Base-by-base conservation (phyloP, 2,329 filamentous ascomycete genomes). In the Trichoderma breve region DNA sequence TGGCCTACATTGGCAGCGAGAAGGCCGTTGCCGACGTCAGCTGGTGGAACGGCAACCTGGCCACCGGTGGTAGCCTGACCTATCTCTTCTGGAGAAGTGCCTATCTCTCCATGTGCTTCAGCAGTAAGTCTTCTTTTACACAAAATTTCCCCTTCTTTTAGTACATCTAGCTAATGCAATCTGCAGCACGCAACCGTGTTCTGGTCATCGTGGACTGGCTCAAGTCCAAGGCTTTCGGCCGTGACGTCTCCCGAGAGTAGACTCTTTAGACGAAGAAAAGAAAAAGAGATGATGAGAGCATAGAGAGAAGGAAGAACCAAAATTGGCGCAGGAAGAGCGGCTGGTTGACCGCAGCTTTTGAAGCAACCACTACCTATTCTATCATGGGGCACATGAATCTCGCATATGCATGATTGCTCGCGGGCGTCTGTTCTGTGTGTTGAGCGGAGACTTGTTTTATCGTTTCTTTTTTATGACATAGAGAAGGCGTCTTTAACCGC, bases 101-200 rank as follows among this genome's bases (percentile, higher is more conserved):
- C 70, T 99, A 99, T 83, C 86, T 99, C 82, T 98, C 94, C 88
- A 99, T 99, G 96, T 98, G 95, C 90, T 99, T 99, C 84, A 98
- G 95, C 90, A 95, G 94, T 96, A 89, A 91, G 93, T 62, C 4
- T 7, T 21, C 28, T 34, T 34, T 34, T 28, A n/a, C 92, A 76
- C 70, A 26, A 3, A 21, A 73, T 39, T 24, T 39, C n/a, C n/a
- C 61, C 3, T 30, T 7, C n/a, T 1, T 28, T 26, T 32, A 2
- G 0, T 21, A 14, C 8, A 2, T n/a, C 14, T 30, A 75, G 75
- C 70, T 73, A 53, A 72, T 30, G 4, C 55, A 79, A 68, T 57
- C 47, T 66, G 61, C 75, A 97, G 93, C 93, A 74, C 94, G 96
- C 78, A 99, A 99, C 86, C 92, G 96, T 81, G 89, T 98, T 77